Evolutionary conservation across 1,284 basidiomycete genomes (phyloP).

Genomic region (Rhodotorula sp.): DNA sequence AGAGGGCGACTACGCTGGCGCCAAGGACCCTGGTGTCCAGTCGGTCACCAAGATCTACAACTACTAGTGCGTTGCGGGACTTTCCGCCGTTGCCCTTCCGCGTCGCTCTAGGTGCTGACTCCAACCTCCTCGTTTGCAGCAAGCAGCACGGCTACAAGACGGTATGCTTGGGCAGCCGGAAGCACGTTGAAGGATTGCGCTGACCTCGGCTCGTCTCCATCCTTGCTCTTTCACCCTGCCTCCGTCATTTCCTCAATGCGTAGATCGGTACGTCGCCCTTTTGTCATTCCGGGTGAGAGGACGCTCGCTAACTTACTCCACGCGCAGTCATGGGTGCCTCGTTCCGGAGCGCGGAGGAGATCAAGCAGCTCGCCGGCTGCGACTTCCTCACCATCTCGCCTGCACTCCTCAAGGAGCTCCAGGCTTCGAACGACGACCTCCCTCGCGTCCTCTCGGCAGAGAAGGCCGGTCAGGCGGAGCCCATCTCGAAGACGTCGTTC

Average conservation of each 20-base stretch:
- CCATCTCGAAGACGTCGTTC: constrained; percentile 76
- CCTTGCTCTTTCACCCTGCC: not conserved
- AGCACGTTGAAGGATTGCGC: not conserved
- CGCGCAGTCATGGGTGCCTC: not conserved
- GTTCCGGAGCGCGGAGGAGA: constrained; percentile 68
- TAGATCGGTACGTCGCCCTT: too few relatives aligned
- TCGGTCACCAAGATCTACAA: constrained; percentile 70
- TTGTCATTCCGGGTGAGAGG: not conserved
- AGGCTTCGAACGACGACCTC: constrained; percentile 72
- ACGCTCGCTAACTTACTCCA: too few relatives aligned
- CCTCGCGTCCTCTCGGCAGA: constrained; percentile 78
- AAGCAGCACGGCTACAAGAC: constrained; percentile 98
- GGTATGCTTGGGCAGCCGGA: not conserved
- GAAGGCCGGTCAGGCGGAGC: constrained; percentile 55
- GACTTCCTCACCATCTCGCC: constrained; percentile 97
- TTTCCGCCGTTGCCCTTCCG: not conserved
- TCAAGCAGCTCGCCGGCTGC: constrained; percentile 89
- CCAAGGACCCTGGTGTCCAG: constrained; percentile 92
- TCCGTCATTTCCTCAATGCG: too few relatives aligned
- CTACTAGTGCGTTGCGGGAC: constrained; percentile 6
- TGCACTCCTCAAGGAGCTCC: constrained; percentile 84
- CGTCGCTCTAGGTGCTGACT: not conserved
- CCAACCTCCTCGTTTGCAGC: constrained; percentile 40
- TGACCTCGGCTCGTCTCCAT: not conserved
- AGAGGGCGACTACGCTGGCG: constrained; percentile 79